Evolutionary conservation across 495 filamentous ascomycete species (phyloP), one percentile per base, ranked within the genome.

Genomic region (Penicillium coprophilum): DNA sequence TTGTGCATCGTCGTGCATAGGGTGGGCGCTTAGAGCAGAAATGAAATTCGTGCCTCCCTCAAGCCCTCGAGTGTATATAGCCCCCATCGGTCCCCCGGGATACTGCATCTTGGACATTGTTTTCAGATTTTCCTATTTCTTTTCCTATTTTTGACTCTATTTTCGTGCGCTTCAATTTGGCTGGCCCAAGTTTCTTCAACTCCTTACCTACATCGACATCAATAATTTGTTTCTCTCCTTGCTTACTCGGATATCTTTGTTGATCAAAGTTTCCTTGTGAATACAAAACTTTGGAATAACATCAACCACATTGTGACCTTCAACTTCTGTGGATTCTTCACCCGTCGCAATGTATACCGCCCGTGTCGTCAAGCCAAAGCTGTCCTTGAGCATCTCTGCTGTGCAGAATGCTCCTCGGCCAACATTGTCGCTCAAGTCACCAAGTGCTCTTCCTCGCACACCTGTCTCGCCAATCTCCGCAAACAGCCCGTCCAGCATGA

Each of bases 381-480:
- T 82, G 51, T 73, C 73, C 49, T 56, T 82, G 60, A 74, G 68
- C 66, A 78, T 80, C 55, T 71, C 77, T 51, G 64, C 71, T 61
- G 68, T 71, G 30, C 68, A 74, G 55, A 71, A 63, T 41, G 40
- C 64, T 44, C 49, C 72, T 43, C 68, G 75, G 3, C 68, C 75
- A 8, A 53, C 75, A 17, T 59, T 76, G 39, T 71, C 77, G 13
- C 65, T 79, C 63, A 77, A 74, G 57, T 81, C 78, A 1, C 77
- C 80, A 0, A 66, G 65, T 49, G 60, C 63, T 28, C 57, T 75
- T 19, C 73, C 75, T 45, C 74, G 78, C 19, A 77, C 78, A 31
- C 76, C 80, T 1, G 60, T 80, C 53, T 78, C 76, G 2, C 76
- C 76, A 11, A 67, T 71, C 6, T 59, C 62, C 12, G 67, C 75